A percentile compares a stretch with the other conserved stretches of the same genome.
Conservation (phyloP, 495 filamentous ascomycete genomes). For the Saxispiralis lemnorum region DNA sequence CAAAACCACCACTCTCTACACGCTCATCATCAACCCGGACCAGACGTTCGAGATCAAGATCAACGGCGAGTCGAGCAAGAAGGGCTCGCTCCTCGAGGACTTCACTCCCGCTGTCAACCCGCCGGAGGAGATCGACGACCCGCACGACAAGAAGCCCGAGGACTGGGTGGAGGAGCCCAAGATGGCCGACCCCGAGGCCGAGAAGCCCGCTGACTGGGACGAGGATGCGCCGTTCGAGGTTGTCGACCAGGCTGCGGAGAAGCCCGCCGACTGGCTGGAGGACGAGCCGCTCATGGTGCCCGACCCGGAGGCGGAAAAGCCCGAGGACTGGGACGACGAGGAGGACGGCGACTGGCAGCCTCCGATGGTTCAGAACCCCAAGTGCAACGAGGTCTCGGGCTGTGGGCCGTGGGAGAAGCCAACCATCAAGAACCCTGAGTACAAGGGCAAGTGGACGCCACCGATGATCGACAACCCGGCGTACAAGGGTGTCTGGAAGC, state of each 20-base stretch:
- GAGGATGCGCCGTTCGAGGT: constrained; percentile 96
- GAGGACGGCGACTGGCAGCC: constrained; percentile 98
- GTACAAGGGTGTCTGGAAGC: constrained; percentile 93
- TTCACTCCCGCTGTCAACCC: constrained; percentile 91
- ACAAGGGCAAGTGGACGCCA: constrained; percentile 98
- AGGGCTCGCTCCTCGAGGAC: constrained; percentile 84
- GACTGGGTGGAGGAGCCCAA: constrained; percentile 87
- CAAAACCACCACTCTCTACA: constrained; percentile 89
- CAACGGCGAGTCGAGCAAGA: constrained; percentile 69
- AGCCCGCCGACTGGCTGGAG: constrained; percentile 92
- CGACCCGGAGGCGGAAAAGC: constrained; percentile 95
- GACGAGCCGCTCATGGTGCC: constrained; percentile 71
- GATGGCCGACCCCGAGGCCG: constrained; percentile 83
- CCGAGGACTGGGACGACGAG: constrained; percentile 99
- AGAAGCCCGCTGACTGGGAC: constrained; percentile 97
- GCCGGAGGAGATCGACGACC: constrained; percentile 86
- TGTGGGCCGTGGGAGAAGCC: constrained; percentile 88
- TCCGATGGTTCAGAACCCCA: constrained; percentile 86
- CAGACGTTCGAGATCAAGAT: constrained; percentile 85
- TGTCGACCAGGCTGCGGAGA: constrained; percentile 76
- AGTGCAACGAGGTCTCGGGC: constrained; percentile 83
- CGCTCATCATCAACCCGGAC: constrained; percentile 85
- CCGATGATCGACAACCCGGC: constrained; percentile 92
- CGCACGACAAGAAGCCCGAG: constrained; percentile 84
- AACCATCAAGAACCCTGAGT: constrained; percentile 85